phyloP scores from a whole-genome alignment of 2,329 filamentous ascomycete genomes.

The Ophiosphaerella herpotricha region DNA sequence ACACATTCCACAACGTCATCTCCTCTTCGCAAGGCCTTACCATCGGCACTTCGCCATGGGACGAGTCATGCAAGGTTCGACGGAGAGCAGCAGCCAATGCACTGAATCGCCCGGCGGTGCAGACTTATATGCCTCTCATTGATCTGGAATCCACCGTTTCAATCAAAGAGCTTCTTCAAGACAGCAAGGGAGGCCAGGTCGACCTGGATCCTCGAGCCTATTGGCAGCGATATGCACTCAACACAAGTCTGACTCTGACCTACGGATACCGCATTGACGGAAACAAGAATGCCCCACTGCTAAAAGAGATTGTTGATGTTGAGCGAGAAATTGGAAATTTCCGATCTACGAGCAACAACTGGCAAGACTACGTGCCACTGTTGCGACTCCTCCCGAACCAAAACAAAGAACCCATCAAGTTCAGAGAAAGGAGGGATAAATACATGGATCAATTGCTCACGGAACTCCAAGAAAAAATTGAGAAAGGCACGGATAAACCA shows the following conservation, averaged over 20 bases:
- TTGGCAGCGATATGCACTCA: constrained; percentile 76
- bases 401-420: constrained; percentile 67
- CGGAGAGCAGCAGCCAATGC: constrained; percentile 80
- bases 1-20: constrained; percentile 81
- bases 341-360: constrained; percentile 79
- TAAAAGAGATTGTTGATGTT: constrained; percentile 75
- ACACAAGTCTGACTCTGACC: constrained; percentile 77
- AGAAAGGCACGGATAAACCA: constrained; percentile 66
- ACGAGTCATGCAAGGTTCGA: constrained; percentile 76
- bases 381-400: constrained; percentile 67
- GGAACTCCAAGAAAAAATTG: constrained; percentile 65
- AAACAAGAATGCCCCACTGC: constrained; percentile 67
- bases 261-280: constrained; percentile 78
- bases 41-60: constrained; percentile 83
- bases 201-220: constrained; percentile 75
- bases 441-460: constrained; percentile 65
- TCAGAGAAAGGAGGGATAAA: constrained; percentile 69
- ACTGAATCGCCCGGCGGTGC: constrained; percentile 74
- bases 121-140: constrained; percentile 81
- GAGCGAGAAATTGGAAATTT: constrained; percentile 78
- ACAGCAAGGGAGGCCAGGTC: constrained; percentile 63
- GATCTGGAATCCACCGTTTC: constrained; percentile 75
- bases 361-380: constrained; percentile 82
- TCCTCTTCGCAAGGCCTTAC: constrained; percentile 79
- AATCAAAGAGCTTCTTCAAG: constrained; percentile 71